Percentiles rank a stretch among this genome's conserved stretches.
Conservation (phyloP, 331 rosid species). For the Telfairia occidentalis region DNA sequence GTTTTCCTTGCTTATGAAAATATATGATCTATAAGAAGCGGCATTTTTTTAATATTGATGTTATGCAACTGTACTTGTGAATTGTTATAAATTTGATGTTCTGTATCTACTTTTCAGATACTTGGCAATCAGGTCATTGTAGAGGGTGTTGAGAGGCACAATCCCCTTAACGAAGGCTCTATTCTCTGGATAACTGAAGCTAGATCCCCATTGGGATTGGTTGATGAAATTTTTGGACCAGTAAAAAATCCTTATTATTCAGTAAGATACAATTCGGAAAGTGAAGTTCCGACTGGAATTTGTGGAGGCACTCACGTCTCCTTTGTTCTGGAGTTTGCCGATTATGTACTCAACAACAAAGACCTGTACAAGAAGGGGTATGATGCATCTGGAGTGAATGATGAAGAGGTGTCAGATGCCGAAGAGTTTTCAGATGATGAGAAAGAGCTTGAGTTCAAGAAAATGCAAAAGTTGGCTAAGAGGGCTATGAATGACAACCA, state of each 20-base stretch:
- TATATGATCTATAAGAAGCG: neutral
- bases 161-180: conserved; percentile 75
- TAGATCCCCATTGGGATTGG: conserved; percentile 55
- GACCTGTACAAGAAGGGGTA: conserved; percentile 75
- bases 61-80: neutral
- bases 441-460: conserved; percentile 70
- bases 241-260: conserved; percentile 70
- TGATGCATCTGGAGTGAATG: conserved; percentile 80
- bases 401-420: conserved; percentile 70
- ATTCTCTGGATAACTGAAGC: conserved; percentile 74
- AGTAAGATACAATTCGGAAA: conserved; percentile 75
- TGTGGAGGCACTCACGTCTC: conserved; percentile 46
- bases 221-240: conserved; percentile 95
- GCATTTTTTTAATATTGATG: neutral
- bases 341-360: conserved; percentile 59
- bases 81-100: neutral
- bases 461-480: conserved; percentile 37
- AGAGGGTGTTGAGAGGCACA: conserved; percentile 65
- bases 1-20: neutral
- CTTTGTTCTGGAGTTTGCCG: conserved; percentile 66
- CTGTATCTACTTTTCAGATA: conserved; percentile 32
- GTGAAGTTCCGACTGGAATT: conserved; percentile 55
- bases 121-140: conserved; percentile 43
- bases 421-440: conserved; percentile 91
- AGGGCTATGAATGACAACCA: conserved; percentile 42